Conservation (phyloP, 2,329 filamentous ascomycete species). For the Ophiocordyceps sinensis region DNA sequence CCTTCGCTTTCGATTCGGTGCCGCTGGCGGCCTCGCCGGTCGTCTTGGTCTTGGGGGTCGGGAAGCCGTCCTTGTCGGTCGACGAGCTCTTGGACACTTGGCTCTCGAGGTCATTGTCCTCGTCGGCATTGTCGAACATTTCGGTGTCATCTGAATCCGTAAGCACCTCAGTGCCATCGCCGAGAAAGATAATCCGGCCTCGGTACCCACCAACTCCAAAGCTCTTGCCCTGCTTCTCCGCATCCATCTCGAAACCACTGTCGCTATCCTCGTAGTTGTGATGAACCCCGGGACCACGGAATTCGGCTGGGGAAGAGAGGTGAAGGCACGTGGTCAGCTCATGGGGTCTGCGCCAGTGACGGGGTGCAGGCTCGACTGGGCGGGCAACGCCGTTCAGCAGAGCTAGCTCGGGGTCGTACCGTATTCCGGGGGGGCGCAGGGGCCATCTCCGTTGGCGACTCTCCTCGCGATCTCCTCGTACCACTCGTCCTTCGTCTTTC, state of each 20-base stretch:
- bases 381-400: slow-evolving; percentile 3
- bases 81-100: slow-evolving; percentile 54
- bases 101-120: slow-evolving; percentile 74
- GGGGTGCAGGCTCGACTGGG: neutral
- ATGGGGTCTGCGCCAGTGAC: slow-evolving; percentile 6
- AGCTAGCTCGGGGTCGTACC: slow-evolving; percentile 53
- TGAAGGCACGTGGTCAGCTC: slow-evolving; percentile 10
- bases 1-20: slow-evolving; percentile 4
- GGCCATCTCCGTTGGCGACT: slow-evolving; percentile 92
- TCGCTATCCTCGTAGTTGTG: slow-evolving; percentile 73
- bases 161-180: slow-evolving; percentile 85
- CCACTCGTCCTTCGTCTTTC: slow-evolving; percentile 94
- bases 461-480: slow-evolving; percentile 90
- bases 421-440: slow-evolving; percentile 97
- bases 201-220: slow-evolving; percentile 57
- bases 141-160: slow-evolving; percentile 82
- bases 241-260: slow-evolving; percentile 62
- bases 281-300: slow-evolving; percentile 69
- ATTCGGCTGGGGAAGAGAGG: slow-evolving; percentile 47
- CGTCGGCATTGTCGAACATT: slow-evolving; percentile 79
- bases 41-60: neutral
- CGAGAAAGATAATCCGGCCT: slow-evolving; percentile 85
- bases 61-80: slow-evolving; percentile 6
- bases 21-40: slow-evolving; percentile 6
- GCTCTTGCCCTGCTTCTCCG: slow-evolving; percentile 46